phyloP scores from a whole-genome alignment of 179 eudicot genomes.

The Actinidia arguta region DNA sequence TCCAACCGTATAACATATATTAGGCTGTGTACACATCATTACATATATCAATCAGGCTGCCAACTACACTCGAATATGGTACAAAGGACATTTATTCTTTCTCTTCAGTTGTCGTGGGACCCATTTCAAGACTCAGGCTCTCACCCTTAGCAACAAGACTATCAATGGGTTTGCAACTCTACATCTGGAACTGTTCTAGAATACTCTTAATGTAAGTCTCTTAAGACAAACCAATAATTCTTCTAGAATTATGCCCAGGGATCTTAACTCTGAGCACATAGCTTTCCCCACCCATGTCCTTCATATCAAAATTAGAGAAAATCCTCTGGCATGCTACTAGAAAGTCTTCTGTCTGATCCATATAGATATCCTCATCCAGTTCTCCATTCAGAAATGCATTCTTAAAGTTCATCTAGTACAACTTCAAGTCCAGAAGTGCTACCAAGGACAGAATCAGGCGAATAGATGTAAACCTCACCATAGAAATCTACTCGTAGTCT shows the following conservation, averaged over 20 bases:
- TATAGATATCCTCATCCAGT: background rate
- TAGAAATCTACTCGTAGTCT: background rate
- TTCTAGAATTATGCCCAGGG: background rate
- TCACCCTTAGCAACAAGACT: too few species aligned
- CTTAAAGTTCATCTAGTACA: background rate
- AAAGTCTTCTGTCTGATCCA: background rate
- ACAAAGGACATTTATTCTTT: too few species aligned
- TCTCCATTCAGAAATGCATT: background rate
- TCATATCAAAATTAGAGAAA: background rate
- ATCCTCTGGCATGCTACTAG: background rate
- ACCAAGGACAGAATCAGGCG: background rate
- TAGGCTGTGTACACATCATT: too few species aligned
- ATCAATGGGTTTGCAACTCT: too few species aligned
- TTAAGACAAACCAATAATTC: background rate
- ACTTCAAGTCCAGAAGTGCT: background rate
- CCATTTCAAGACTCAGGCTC: too few species aligned
- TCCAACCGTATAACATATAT: too few species aligned
- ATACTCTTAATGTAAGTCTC: background rate
- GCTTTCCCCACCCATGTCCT: background rate
- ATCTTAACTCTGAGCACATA: background rate
- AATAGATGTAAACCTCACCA: background rate
- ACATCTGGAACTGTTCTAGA: background rate
- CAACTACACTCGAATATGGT: too few species aligned
- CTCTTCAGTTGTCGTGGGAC: too few species aligned
- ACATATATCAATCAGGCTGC: too few species aligned